A percentile compares a stretch with the other conserved stretches of the same genome.
Evolutionary conservation across 2,329 filamentous ascomycete genomes (phyloP).

Genomic region (Fusarium longipes): DNA sequence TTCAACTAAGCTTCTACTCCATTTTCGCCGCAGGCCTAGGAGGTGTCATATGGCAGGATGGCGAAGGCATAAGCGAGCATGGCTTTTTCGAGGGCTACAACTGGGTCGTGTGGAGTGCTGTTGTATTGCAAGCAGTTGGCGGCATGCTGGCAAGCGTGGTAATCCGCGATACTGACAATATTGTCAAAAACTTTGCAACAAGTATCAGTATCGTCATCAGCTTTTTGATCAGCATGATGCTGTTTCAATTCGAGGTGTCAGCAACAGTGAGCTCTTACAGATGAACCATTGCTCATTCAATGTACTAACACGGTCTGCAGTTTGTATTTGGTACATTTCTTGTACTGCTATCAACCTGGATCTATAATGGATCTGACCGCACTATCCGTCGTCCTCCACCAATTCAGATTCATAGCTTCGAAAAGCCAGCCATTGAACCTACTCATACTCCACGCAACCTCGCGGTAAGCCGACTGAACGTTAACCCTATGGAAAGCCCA

Average conservation of each 20-base stretch:
- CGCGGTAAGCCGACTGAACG: conserved; percentile 50
- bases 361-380: conserved; percentile 79
- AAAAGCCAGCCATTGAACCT: conserved; percentile 75
- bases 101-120: conserved; percentile 87
- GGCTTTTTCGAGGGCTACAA: conserved; percentile 98
- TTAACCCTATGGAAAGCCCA: conserved; percentile 57
- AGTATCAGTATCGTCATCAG: conserved; percentile 92
- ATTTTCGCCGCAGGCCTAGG: conserved; percentile 89
- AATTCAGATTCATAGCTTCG: conserved; percentile 77
- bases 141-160: conserved; percentile 75
- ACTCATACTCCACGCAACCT: conserved; percentile 53
- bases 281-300: not conserved
- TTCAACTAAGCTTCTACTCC: conserved; percentile 94
- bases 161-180: conserved; percentile 68
- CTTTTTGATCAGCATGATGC: conserved; percentile 84
- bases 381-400: conserved; percentile 68
- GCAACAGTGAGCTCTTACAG: conserved; percentile 68
- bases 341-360: conserved; percentile 84
- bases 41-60: conserved; percentile 88
- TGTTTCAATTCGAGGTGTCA: conserved; percentile 84
- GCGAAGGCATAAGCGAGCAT: conserved; percentile 80
- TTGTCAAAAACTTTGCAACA: conserved; percentile 92
- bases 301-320: conserved; percentile 57
- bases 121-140: conserved; percentile 83
- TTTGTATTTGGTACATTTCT: conserved; percentile 83